Base-by-base conservation (phyloP, 2,329 filamentous ascomycete species). In the Cercospora sp. region DNA sequence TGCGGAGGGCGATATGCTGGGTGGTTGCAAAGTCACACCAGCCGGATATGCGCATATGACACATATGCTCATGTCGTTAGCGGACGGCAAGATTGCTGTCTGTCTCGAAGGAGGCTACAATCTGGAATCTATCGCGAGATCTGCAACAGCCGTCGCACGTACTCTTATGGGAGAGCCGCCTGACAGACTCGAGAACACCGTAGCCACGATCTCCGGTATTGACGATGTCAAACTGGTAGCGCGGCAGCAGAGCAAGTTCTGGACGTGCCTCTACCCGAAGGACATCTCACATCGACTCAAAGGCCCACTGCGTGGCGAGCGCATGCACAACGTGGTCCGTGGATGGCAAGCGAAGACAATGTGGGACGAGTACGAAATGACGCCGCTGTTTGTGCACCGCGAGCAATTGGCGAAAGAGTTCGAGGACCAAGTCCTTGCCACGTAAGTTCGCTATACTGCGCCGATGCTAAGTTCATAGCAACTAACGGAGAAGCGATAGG, bases 31-130 rank as follows among this genome's bases (percentile, higher is more conserved):
- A 76, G 95, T 99, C 5, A 91, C 93, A 0, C 95, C 95, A 0
- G 82, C 89, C 4, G 97, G 95, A 77, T 99, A 98, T 78, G 92
- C 94, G 13, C 94, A 99, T 77, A 98, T 99, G 95, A 98, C 95
- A 16, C 93, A 97, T 77, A 97, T 98, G 94, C 87, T 99, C 59
- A 98, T 97, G 94, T 93, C 92, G 2, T 85, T 99, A 21, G 94
- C 95, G 0, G 86, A 89, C 55, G 95, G 95, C 30, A 97, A 94
- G 77, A 86, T 99, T 13, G 91, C 92, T 2, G 94, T 97, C 8
- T 97, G 94, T 77, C 85, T 99, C 2, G 95, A 99, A 79, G 95
- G 95, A 24, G 95, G 95, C 8, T 99, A 99, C 80, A 98, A 98
- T 75, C 87, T 99, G 26, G 85, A 89, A 59, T 95, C 95, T 0